Evolutionary conservation across 2,329 filamentous ascomycete species (phyloP), one percentile per base, ranked within the genome.

Genomic region (Fusarium coffeatum): DNA sequence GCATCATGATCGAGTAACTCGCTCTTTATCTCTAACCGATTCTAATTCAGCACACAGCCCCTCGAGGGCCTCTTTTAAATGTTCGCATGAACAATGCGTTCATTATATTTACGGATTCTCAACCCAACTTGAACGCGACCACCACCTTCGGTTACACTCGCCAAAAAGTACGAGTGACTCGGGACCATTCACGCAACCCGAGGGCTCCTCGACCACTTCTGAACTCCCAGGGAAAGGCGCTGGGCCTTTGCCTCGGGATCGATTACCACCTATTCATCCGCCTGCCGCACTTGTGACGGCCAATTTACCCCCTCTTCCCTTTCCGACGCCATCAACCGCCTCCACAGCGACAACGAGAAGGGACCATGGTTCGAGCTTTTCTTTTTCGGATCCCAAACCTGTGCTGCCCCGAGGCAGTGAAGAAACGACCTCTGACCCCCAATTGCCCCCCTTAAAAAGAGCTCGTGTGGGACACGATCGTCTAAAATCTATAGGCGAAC

Each of bases 41-140:
- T 51, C 60, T 43, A 43, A 54, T 37, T 40, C 64, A 30, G 37
- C 55, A 41, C 45, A 32, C 27, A 43, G 56, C 45, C 22, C 55
- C n/a, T 28, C 54, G 20, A 66, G 49, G 58, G 62, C 62, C 30
- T 72, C 84, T 13, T 84, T 84, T 76, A 88, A 87, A 75, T 89
- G 87, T 76, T 84, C 80, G 77, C 80, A 88, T 66, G 84, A 88
- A 55, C 80, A 80, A 59, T 89, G 87, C 71, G 77, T 86, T 62
- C 83, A 87, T 75, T 89, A 88, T 76, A 83, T 89, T 40, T 89
- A 89, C 68, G 87, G 87, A 30, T 88, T 88, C 72, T 73, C 80
- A 37, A 84, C 81, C 59, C 79, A 79, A 40, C 79, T 84, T 55
- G 86, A 88, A 64, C 82, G 86, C 55, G 85, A 88, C 58, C 80